Evolutionary conservation across 2,329 filamentous ascomycete genomes (phyloP).

Genomic region (Neurospora sp.): DNA sequence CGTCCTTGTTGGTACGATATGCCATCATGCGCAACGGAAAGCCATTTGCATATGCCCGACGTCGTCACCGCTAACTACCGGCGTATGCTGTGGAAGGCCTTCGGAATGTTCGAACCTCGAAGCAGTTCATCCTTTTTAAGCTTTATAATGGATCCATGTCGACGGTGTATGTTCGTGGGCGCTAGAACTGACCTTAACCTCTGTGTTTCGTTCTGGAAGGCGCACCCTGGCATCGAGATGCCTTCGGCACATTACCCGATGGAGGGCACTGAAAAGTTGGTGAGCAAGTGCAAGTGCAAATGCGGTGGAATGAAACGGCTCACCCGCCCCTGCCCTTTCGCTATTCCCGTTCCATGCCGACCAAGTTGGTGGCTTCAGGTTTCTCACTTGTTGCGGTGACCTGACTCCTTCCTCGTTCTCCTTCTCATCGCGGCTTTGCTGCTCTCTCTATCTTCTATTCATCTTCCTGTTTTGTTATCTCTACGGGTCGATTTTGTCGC

Average conservation of each 20-base stretch:
- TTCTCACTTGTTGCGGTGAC: not conserved
- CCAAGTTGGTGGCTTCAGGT: not conserved
- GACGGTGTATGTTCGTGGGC: not conserved
- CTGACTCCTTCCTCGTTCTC: not conserved
- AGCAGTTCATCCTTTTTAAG: not conserved
- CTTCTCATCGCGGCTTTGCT: not conserved
- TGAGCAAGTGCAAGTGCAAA: not conserved
- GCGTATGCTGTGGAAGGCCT: not conserved
- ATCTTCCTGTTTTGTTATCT: not conserved
- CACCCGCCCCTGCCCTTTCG: not conserved
- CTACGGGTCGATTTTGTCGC: not conserved
- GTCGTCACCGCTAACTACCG: not conserved
- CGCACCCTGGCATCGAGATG: not conserved
- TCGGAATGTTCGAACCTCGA: not conserved
- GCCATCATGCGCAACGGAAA: not conserved
- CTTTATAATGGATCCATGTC: not conserved
- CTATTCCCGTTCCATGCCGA: not conserved
- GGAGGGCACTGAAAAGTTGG: not conserved
- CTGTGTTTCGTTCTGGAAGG: not conserved
- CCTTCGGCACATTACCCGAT: not conserved
- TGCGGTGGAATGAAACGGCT: not conserved
- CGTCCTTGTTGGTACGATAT: not conserved
- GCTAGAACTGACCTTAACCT: not conserved
- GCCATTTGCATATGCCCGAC: not conserved
- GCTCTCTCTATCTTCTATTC: not conserved